These are phyloP conservation scores for Vigna unguiculata DNA, from an alignment of 306 rosid species.

Conservation along the genomic window DNA sequence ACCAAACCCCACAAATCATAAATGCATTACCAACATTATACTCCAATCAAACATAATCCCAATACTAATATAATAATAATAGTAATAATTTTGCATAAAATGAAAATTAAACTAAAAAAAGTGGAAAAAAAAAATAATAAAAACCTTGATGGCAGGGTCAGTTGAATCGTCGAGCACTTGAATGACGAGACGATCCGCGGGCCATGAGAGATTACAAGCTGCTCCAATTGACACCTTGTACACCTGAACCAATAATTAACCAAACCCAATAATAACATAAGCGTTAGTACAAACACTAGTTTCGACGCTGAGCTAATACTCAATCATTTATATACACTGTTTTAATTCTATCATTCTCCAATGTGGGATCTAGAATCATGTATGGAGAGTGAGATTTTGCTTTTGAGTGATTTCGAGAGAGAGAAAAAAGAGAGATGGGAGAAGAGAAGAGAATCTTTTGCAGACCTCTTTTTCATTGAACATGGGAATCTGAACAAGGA, in stretches of 20 bases:
- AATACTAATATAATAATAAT: too few relatives aligned
- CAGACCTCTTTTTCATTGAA: conserved; percentile 92
- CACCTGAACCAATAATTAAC: conserved; percentile 58
- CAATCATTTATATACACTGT: neutral
- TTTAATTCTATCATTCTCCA: too few relatives aligned
- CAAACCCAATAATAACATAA: neutral
- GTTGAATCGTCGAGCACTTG: conserved; percentile 98
- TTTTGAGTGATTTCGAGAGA: too few relatives aligned
- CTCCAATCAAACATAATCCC: too few relatives aligned
- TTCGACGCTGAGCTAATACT: neutral
- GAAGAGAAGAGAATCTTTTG: neutral
- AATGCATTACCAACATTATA: conserved; percentile 3
- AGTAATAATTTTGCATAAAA: too few relatives aligned
- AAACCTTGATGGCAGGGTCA: conserved; percentile 85
- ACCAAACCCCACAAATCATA: conserved; percentile 16
- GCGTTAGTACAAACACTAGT: neutral
- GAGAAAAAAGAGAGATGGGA: too few relatives aligned
- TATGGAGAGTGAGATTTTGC: neutral
- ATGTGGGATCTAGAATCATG: neutral
- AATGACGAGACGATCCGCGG: conserved; percentile 94
- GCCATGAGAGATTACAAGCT: conserved; percentile 98
- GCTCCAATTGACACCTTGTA: conserved; percentile 99
- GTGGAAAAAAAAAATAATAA: neutral
- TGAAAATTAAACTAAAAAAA: neutral
- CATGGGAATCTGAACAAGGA: conserved; percentile 98